Evolutionary conservation across 129 eudicot genomes (phyloP), one percentile per base, ranked within the genome.

Genomic region (Gnaphalium uliginosum): DNA sequence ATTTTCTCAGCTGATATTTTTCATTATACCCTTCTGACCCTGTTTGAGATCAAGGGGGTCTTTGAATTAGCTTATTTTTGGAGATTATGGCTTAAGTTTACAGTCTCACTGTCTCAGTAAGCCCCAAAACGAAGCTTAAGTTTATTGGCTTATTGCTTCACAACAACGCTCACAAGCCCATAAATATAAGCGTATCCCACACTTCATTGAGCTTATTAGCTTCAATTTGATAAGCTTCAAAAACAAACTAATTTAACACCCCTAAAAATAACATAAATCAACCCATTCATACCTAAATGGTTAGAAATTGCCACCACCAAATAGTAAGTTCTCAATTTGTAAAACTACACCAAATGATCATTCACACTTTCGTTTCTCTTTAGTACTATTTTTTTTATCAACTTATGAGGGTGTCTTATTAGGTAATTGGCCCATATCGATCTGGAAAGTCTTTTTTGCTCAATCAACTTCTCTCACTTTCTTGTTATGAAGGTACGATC

Each of bases 371-470:
- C 37, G 32, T 57, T 13, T 14, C 27, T 56, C 7, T 29, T 56
- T 41, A 27, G 66, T 39, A 57, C 43, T 48, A 23, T 22, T 79
- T 59, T 79, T 59, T 43, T 22, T 43, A 18, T 56, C 14, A 23
- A 54, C 33, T 65, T 78, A 59, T 73, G 41, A 68, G 78, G 81
- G 39, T 74, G 27, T 88, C 21, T 85, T 63, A n/a, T 51, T 75
- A 94, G 99, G 99, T 95, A 67, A 95, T 95, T 86, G 99, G 99
- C 37, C 99, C 99, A 23, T 95, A 95, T 82, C 97, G 99, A 71
- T 95, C 99, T 77, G 99, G 99, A 68, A 95, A 95, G 85, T 95
- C 99, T 1, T 95, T 91, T 83, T 85, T 91, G 27, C 96, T 95
- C 66, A 95, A 95, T 87, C 99, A 95, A 77, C 99, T 95, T 82